Evolutionary conservation across 1,284 basidiomycete species (phyloP), one percentile per base, ranked within the genome.

Genomic region (Hortiboletus rubellus): DNA sequence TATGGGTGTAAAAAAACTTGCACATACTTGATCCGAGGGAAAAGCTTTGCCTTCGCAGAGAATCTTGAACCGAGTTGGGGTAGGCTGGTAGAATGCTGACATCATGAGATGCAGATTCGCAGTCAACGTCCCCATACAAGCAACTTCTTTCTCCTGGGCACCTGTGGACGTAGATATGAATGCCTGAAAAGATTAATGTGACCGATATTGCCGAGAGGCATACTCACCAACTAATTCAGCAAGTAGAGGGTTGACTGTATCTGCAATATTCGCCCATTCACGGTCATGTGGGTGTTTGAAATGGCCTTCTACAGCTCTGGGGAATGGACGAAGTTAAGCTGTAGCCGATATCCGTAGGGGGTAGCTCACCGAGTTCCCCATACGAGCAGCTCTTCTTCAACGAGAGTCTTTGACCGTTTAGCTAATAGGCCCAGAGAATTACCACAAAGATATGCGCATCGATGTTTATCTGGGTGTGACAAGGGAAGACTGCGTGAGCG

Each of bases 101-200:
- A 99, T 89, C 80, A 98, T 87, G 54, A 94, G 85, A 77, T 99
- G 95, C 57, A 99, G 80, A 78, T 99, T 99, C 66, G 87, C 86
- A 30, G 97, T 99, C 70, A 99, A 78, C 24, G 94, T 94, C 66
- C 91, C 88, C 86, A 96, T 96, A 75, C 92, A 94, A 17, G 92
- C 92, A 42, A 98, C 92, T 80, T 99, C 96, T 59, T 82, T 79
- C 71, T 89, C 85, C 60, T 86, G 85, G 52, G 95, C 94, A 62
- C 95, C 92, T 94, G 63, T 8, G 59, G 55, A 62, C 50, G 53
- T 46, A 37, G 36, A 64, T 49, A 42, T 59, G n/a, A 44, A 58
- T 61, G 46, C 62, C 47, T 58, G 54, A 59, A 61, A 22, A 55
- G 53, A 53, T 30, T 4, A n/a, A 37, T 30, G 30, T 18, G 33